phyloP scores from a whole-genome alignment of 106 monocot genomes.

The Vanilla planifolia region DNA sequence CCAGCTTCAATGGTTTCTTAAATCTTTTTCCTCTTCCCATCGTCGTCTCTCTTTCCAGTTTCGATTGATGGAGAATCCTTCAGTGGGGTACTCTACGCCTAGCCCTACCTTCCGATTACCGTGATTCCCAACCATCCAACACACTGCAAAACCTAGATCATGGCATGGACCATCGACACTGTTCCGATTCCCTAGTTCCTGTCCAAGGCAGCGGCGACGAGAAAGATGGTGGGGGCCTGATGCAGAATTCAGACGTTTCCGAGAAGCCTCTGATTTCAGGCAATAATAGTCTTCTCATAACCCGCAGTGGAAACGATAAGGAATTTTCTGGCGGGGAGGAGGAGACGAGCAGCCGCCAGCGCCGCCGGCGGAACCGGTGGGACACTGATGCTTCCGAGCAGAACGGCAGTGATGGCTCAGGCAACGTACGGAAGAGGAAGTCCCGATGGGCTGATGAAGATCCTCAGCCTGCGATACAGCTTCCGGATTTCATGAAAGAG shows the following conservation, averaged over 20 bases:
- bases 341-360: constrained; percentile 54
- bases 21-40: too few species aligned
- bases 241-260: neutral
- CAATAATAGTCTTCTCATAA: too few species aligned
- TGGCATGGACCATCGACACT: neutral
- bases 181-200: constrained; percentile 22
- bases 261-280: constrained; percentile 23
- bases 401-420: constrained; percentile 13
- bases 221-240: neutral
- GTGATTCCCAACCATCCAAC: too few species aligned
- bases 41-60: too few species aligned
- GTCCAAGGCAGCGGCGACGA: neutral
- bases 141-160: constrained; percentile 25
- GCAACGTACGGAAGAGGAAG: constrained; percentile 46
- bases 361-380: constrained; percentile 45
- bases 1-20: too few species aligned
- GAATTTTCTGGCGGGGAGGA: constrained; percentile 43
- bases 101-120: too few species aligned
- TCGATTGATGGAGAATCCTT: too few species aligned
- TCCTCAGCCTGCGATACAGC: constrained; percentile 42
- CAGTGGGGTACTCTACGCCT: too few species aligned
- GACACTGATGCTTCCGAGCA: neutral
- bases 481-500: constrained; percentile 97
- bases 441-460: constrained; percentile 87
- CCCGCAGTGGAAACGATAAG: too few species aligned